These are phyloP conservation scores for Rhizophlyctis rosea DNA, from an alignment of 192 early-diverging fungal genomes.

Conservation along the genomic window DNA sequence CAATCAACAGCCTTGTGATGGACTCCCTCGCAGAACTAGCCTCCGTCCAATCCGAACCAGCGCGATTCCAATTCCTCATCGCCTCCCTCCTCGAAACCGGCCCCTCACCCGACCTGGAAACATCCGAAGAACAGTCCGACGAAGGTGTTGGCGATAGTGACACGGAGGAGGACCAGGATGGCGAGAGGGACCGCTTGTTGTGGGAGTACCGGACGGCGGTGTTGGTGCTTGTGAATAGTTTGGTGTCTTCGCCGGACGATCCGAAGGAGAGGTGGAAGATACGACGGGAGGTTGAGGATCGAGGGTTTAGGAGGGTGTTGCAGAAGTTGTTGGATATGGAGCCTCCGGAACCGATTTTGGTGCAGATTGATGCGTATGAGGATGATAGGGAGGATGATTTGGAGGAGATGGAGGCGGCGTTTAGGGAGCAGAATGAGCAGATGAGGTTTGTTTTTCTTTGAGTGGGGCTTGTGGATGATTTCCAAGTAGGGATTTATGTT, in stretches of 20 bases:
- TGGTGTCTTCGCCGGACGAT: slow-evolving; percentile 29
- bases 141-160: no score
- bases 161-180: slow-evolving; percentile 5
- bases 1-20: slow-evolving; percentile 19
- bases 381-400: slow-evolving; percentile 33
- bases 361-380: slow-evolving; percentile 32
- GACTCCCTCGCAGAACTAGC: slow-evolving; percentile 21
- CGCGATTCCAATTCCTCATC: slow-evolving; percentile 19
- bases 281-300: slow-evolving; percentile 28
- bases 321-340: slow-evolving; percentile 14
- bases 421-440: slow-evolving; percentile 17
- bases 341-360: slow-evolving; percentile 18
- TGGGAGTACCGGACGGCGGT: slow-evolving; percentile 34
- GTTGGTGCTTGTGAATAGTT: slow-evolving; percentile 29
- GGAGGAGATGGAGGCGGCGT: slow-evolving; percentile 27
- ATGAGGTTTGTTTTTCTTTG: slow-evolving; percentile 18
- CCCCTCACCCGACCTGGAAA: neutral
- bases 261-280: slow-evolving; percentile 24
- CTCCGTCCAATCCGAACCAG: slow-evolving; percentile 26
- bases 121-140: neutral
- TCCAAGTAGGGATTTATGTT: neutral
- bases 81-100: slow-evolving; percentile 29
- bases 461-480: no score
- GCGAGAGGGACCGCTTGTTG: slow-evolving; percentile 2
- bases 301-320: slow-evolving; percentile 22